phyloP scores from a whole-genome alignment of 2,329 filamentous ascomycete genomes.

The Stemphylium vesicarium region DNA sequence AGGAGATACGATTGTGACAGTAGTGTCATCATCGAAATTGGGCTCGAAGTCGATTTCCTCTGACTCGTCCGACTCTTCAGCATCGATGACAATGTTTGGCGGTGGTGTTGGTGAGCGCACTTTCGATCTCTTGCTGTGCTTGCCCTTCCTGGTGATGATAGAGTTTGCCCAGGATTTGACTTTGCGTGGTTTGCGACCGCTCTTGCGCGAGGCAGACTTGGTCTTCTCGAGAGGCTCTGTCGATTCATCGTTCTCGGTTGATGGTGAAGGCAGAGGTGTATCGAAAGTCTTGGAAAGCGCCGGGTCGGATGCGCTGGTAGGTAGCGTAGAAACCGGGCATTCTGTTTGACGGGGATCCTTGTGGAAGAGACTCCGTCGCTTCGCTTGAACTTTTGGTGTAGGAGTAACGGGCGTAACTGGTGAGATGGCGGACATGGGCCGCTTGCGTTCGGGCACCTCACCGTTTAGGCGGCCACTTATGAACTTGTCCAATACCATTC shows the following conservation, averaged over 20 bases:
- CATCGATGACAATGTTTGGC: constrained; percentile 30
- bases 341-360: constrained; percentile 60
- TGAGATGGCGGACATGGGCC: constrained; percentile 47
- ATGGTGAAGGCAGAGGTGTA: constrained; percentile 37
- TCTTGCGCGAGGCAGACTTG: constrained; percentile 62
- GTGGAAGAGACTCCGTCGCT: constrained; percentile 49
- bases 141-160: constrained; percentile 69
- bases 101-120: constrained; percentile 39
- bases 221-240: constrained; percentile 52
- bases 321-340: constrained; percentile 38
- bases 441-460: constrained; percentile 37
- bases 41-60: constrained; percentile 48
- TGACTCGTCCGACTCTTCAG: constrained; percentile 43
- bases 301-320: constrained; percentile 43
- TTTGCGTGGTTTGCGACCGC: constrained; percentile 62
- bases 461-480: constrained; percentile 33
- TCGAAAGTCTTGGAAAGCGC: constrained; percentile 38
- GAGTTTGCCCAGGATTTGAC: constrained; percentile 76
- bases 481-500: constrained; percentile 66
- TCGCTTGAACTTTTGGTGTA: constrained; percentile 27
- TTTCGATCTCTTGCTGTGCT: constrained; percentile 56
- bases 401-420: constrained; percentile 22
- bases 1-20: constrained; percentile 50
- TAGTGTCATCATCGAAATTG: constrained; percentile 52
- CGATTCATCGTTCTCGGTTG: constrained; percentile 35